Evolutionary conservation across 805 yeast genomes (phyloP).

Genomic region (Hermanozyma aechmeae): DNA sequence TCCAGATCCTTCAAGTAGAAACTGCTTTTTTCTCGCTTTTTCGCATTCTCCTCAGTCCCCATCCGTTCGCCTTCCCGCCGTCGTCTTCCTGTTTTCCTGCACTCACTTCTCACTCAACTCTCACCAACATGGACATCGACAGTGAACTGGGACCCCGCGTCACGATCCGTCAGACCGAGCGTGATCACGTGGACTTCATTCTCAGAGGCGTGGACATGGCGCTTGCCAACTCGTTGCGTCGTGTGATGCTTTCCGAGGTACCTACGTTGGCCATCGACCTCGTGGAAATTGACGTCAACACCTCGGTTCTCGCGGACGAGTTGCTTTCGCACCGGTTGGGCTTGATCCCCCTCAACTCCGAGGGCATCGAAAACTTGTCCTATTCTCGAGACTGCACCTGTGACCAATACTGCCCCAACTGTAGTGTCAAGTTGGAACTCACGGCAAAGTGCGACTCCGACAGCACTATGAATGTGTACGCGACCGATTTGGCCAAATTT

Average conservation of each 20-base stretch:
- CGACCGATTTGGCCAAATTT: constrained; percentile 57
- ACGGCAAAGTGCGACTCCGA: constrained; percentile 88
- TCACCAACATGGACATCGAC: constrained; percentile 19
- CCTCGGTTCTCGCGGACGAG: constrained; percentile 94
- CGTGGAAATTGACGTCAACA: constrained; percentile 87
- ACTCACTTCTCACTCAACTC: no score
- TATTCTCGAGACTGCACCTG: constrained; percentile 96
- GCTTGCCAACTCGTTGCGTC: constrained; percentile 83
- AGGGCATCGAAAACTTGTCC: constrained; percentile 72
- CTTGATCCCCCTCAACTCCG: constrained; percentile 77
- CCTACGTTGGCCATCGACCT: constrained; percentile 95
- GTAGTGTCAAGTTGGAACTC: constrained; percentile 80
- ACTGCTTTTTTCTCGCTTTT: no score
- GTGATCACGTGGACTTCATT: constrained; percentile 85
- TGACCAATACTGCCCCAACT: constrained; percentile 93
- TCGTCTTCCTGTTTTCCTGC: no score
- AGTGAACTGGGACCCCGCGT: constrained; percentile 59
- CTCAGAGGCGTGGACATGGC: constrained; percentile 81
- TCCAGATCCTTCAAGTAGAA: no score
- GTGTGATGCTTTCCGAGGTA: constrained; percentile 91
- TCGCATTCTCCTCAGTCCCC: no score
- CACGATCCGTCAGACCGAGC: constrained; percentile 77
- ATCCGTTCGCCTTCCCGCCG: no score
- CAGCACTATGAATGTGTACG: constrained; percentile 80
- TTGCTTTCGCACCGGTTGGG: constrained; percentile 93